Evolutionary conservation across 176 grass and related monocot genomes (phyloP).

Genomic region (Lolium rigidum): DNA sequence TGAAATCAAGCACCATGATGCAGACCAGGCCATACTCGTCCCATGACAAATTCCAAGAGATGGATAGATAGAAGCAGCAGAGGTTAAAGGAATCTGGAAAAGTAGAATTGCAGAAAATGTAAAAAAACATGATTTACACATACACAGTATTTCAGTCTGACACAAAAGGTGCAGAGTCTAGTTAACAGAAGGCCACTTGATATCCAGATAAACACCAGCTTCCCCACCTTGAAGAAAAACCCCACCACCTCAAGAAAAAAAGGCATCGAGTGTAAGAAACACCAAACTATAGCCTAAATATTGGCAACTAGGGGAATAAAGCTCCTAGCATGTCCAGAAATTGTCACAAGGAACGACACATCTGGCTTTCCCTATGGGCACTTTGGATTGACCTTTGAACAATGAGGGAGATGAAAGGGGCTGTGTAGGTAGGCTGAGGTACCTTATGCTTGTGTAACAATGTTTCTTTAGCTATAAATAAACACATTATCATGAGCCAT

Average conservation of each 20-base stretch:
- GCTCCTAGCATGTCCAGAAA: constrained; percentile 22
- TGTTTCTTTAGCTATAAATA: constrained; percentile 28
- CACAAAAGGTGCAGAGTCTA: constrained; percentile 10
- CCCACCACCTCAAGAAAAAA: background rate
- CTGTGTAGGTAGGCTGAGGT: background rate
- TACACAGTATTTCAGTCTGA: background rate
- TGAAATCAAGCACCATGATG: background rate
- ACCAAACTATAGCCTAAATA: constrained; percentile 8
- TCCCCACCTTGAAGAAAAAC: constrained; percentile 1
- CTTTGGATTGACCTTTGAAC: constrained; percentile 7
- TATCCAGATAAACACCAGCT: constrained; percentile 39
- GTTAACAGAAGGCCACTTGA: constrained; percentile 25
- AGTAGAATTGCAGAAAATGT: background rate
- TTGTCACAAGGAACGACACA: background rate
- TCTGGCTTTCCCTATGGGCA: constrained; percentile 22
- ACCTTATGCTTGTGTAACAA: background rate
- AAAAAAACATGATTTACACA: background rate
- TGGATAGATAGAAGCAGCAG: background rate
- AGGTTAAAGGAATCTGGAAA: background rate
- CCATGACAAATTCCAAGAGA: background rate
- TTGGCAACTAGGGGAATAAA: background rate
- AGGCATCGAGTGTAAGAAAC: constrained; percentile 15
- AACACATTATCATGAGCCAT: constrained; percentile 27
- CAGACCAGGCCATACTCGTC: background rate
- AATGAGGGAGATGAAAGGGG: background rate